These are phyloP conservation scores for Dactylellina sp. DNA, from an alignment of 2,329 filamentous ascomycete genomes.

Conservation along the genomic window DNA sequence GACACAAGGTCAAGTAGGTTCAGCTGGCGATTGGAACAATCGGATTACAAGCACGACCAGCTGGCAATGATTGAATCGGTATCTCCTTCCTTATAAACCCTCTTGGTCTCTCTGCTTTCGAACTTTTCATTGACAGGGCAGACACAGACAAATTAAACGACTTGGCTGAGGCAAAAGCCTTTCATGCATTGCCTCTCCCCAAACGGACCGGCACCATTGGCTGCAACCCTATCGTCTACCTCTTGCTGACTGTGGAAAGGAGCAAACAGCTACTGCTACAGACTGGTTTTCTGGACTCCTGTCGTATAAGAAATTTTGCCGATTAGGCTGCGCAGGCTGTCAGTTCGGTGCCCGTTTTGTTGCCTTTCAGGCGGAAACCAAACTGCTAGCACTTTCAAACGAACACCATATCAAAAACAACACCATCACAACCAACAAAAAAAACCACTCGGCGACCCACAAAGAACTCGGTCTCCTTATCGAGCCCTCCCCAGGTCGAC, in stretches of 20 bases:
- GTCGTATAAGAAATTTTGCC: conserved; percentile 12
- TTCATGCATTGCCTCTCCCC: not conserved
- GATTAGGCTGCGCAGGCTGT: conserved; percentile 8
- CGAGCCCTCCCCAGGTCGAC: conserved; percentile 13
- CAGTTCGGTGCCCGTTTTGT: not conserved
- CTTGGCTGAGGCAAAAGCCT: not conserved
- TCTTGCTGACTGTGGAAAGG: too few species aligned
- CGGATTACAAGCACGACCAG: not conserved
- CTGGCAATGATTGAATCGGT: not conserved
- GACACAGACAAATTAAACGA: too few species aligned
- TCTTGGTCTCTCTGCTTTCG: too few species aligned
- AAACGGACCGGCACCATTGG: conserved; percentile 1
- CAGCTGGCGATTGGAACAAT: too few species aligned
- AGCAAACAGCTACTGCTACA: not conserved
- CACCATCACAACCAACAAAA: conserved; percentile 25
- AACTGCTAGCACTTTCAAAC: too few species aligned
- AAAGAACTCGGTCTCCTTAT: conserved; percentile 25
- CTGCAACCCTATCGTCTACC: too few species aligned
- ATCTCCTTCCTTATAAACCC: not conserved
- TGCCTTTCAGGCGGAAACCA: conserved; percentile 13
- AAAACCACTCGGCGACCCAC: conserved; percentile 13
- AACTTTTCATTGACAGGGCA: too few species aligned
- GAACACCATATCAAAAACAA: conserved; percentile 29
- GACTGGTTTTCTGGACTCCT: not conserved
- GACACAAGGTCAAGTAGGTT: too few species aligned